Evolutionary conservation across 495 filamentous ascomycete genomes (phyloP).

Genomic region (Penicillium desertorum): DNA sequence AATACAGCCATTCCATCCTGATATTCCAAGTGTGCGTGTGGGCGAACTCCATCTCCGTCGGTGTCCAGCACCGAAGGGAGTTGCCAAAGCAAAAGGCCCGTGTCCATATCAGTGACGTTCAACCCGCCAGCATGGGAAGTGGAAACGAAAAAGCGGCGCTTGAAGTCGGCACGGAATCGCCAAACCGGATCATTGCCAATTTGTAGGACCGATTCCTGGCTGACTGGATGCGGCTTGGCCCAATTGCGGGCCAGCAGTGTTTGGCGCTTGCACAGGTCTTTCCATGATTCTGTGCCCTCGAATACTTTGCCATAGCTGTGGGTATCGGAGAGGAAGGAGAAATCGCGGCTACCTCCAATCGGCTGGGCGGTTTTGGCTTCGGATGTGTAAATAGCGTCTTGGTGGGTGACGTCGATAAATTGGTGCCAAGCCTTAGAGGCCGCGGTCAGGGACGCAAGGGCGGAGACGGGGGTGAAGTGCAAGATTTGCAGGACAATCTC

Average conservation of each 20-base stretch:
- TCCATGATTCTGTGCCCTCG: constrained; percentile 34
- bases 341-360: constrained; percentile 21
- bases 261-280: constrained; percentile 40
- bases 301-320: constrained; percentile 28
- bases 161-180: constrained; percentile 43
- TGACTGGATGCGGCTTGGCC: constrained; percentile 27
- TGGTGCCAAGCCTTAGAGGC: constrained; percentile 41
- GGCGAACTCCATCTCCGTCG: constrained; percentile 32
- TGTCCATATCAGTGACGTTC: constrained; percentile 44
- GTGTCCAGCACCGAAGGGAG: constrained; percentile 36
- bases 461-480: constrained; percentile 35
- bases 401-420: constrained; percentile 45
- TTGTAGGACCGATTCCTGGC: constrained; percentile 37
- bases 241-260: constrained; percentile 40
- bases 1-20: constrained; percentile 46
- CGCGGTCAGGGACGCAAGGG: constrained; percentile 35
- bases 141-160: constrained; percentile 41
- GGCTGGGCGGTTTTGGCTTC: constrained; percentile 30
- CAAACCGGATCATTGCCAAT: constrained; percentile 42
- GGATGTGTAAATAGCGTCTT: constrained; percentile 40
- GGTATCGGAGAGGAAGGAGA: constrained; percentile 22
- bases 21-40: constrained; percentile 43
- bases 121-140: constrained; percentile 41
- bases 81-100: constrained; percentile 35
- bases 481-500: constrained; percentile 41